These are phyloP conservation scores for Hygrophoropsis aurantiaca DNA, from an alignment of 768 basidiomycete genomes.

Conservation along the genomic window DNA sequence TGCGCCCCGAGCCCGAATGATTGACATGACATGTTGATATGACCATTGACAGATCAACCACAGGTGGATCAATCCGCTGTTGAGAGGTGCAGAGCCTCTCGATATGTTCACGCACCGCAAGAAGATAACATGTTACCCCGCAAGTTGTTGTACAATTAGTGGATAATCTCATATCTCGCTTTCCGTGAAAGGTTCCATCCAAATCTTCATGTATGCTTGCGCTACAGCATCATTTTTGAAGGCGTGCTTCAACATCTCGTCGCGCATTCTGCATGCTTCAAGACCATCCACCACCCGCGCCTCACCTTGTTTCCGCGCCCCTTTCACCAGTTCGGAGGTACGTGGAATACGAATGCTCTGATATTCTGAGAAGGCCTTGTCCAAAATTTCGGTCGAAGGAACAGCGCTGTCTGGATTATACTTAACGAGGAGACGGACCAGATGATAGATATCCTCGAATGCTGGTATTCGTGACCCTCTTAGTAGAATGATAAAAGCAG, in stretches of 20 bases:
- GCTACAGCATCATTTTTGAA: background rate
- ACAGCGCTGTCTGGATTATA: constrained; percentile 27
- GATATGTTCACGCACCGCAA: no score
- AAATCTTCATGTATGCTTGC: background rate
- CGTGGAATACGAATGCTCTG: constrained; percentile 36
- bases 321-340: constrained; percentile 33
- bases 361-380: constrained; percentile 31
- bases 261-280: constrained; percentile 29
- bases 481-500: no score
- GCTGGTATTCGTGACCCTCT: constrained; percentile 13
- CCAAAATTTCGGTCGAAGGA: constrained; percentile 28
- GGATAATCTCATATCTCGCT: constrained; percentile 9
- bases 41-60: no score
- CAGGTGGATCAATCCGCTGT: no score
- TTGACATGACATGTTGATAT: no score
- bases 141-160: no score
- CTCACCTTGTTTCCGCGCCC: constrained; percentile 36
- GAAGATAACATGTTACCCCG: no score
- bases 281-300: constrained; percentile 31
- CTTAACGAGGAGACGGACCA: constrained; percentile 31
- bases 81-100: no score
- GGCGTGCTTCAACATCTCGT: constrained; percentile 17
- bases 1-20: no score
- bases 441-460: constrained; percentile 40
- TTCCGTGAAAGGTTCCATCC: constrained; percentile 7